These are phyloP conservation scores for Calendula officinalis DNA, from an alignment of 129 eudicot genomes.

Conservation along the genomic window DNA sequence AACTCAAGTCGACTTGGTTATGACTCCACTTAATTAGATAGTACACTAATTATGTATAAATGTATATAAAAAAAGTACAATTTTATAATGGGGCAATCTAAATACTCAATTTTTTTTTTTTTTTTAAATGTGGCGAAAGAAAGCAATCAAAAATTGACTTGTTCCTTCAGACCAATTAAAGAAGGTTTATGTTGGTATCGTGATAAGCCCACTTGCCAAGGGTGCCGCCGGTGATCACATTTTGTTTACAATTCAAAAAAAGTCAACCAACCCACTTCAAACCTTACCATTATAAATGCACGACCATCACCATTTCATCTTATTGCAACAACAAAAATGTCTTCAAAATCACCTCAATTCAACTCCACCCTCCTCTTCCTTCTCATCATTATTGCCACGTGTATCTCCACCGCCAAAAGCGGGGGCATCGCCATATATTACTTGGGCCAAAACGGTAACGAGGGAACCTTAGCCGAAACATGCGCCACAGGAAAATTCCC, in stretches of 20 bases:
- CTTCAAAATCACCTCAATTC: slow-evolving; percentile 14
- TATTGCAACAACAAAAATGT: slow-evolving; percentile 40
- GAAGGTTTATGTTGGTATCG: slow-evolving; percentile 19
- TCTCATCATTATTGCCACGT: slow-evolving; percentile 13
- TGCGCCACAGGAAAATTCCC: slow-evolving; percentile 63
- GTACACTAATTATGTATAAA: too few species aligned
- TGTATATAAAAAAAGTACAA: too few species aligned
- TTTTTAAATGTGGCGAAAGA: background rate
- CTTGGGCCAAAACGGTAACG: slow-evolving; percentile 81
- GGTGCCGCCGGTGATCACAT: slow-evolving; percentile 25
- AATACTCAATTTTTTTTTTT: background rate
- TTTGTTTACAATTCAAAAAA: slow-evolving; percentile 15
- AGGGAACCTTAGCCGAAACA: slow-evolving; percentile 50
- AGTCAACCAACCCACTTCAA: slow-evolving; percentile 28
- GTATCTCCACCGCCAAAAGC: slow-evolving; percentile 1
- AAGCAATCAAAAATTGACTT: slow-evolving; percentile 6
- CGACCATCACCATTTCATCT: slow-evolving; percentile 15
- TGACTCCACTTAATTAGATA: too few species aligned
- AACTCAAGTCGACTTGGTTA: too few species aligned
- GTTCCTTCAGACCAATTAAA: slow-evolving; percentile 1
- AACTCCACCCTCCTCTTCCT: slow-evolving; percentile 26
- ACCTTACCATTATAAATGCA: slow-evolving; percentile 23
- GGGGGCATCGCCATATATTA: slow-evolving; percentile 83
- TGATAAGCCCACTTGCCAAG: slow-evolving; percentile 35
- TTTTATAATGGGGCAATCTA: background rate